These are phyloP conservation scores for Trypanosoma scelopori DNA, from an alignment of 208 protist genomes.

Conservation along the genomic window DNA sequence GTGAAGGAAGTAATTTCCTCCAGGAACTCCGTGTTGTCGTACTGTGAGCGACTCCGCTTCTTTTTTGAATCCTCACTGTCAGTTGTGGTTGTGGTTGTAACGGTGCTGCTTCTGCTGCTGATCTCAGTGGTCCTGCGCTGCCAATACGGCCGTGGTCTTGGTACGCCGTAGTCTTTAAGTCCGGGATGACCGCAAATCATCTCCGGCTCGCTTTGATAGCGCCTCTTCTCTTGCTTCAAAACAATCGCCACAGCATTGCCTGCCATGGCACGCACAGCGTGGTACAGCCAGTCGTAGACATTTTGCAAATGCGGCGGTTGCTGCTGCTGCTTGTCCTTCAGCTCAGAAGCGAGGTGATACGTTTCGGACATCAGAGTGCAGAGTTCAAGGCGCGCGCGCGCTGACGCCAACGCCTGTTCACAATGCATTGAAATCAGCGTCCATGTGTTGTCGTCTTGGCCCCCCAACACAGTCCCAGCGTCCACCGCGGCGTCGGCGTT, in stretches of 20 bases:
- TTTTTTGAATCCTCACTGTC: neutral
- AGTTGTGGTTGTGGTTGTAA: slow-evolving; percentile 2
- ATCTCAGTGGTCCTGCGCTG: neutral
- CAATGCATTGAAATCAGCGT: neutral
- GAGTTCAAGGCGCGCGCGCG: slow-evolving; percentile 22
- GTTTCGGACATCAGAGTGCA: slow-evolving; percentile 15
- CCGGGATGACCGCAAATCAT: neutral
- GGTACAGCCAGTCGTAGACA: slow-evolving; percentile 42
- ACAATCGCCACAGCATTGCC: slow-evolving; percentile 56
- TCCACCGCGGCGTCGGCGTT: no score
- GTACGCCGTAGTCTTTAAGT: neutral
- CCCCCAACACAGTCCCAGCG: neutral
- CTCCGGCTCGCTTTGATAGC: neutral
- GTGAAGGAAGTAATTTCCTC: slow-evolving; percentile 59
- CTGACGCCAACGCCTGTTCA: slow-evolving; percentile 22
- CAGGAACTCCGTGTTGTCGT: slow-evolving; percentile 55
- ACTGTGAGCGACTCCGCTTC: slow-evolving; percentile 23
- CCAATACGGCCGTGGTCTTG: slow-evolving; percentile 11
- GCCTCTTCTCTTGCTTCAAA: slow-evolving; percentile 16
- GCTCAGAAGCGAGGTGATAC: slow-evolving; percentile 1
- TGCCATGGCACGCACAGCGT: slow-evolving; percentile 48
- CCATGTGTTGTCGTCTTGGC: slow-evolving; percentile 21
- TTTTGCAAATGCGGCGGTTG: slow-evolving; percentile 18
- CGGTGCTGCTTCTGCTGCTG: neutral
- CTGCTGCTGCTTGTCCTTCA: neutral